Evolutionary conservation across 2,329 filamentous ascomycete species (phyloP), one percentile per base, ranked within the genome.

Genomic region (Colletotrichum plurivorum): DNA sequence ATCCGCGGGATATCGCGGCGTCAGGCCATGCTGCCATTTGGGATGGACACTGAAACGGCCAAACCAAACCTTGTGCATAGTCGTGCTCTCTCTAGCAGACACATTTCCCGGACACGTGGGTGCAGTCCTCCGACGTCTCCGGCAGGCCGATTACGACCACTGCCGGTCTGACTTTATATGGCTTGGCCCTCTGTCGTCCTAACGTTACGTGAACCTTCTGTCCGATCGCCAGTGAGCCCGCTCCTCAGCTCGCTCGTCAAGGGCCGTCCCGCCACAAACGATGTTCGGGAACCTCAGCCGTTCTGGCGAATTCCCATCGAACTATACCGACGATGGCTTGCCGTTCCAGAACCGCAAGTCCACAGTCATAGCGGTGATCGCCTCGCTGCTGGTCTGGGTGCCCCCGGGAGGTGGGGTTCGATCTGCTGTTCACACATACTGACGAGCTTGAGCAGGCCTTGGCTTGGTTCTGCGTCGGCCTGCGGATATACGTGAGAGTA

Each of bases 231-330:
- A 45, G 13, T n/a, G 43, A 45, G 43, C 43, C 31, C 31, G 31
- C 31, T 4, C 22, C 31, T 36, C 31, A 36, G 31, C 31, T 36
- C 31, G 31, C 31, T 36, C 31, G 31, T 36, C 31, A 10, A 10
- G 31, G 31, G 8, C 31, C 31, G 31, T 36, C 10, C 31, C 31
- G 31, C 41, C 22, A 59, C 25, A 31, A 67, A 15, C 7, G 4
- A 61, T 62, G 63, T 67, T 55, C 43, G 63, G 57, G 41, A 67
- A 67, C 39, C 43, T 67, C 8, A 67, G 56, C 8, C 36, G 57
- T 9, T 5, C 31, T 10, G 63, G 63, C 41, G 51, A 62, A 13
- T 67, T 67, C 1, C 51, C 56, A 9, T 10, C 49, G 16, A 41
- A 67, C 36, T 67, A 67, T 27, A 67, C 56, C 3, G 57, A 67